Conservation (phyloP, 805 yeast genomes). For the Yarrowia sp. region DNA sequence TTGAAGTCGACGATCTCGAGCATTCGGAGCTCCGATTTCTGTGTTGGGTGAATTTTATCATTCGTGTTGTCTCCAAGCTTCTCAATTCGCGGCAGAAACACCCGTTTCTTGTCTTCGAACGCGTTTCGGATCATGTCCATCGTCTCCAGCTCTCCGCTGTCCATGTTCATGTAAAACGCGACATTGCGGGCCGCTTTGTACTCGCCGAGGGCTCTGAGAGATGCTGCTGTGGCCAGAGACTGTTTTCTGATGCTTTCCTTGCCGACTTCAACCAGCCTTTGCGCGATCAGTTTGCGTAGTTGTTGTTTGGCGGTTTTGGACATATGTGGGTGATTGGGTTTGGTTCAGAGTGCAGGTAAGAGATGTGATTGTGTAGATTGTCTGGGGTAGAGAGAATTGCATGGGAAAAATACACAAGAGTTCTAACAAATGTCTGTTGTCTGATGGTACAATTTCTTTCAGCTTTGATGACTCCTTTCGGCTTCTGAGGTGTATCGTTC, state of each 20-base stretch:
- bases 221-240: slow-evolving; percentile 21
- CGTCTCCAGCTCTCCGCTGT: slow-evolving; percentile 66
- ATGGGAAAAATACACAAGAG: too few relatives aligned
- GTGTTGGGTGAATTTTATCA: slow-evolving; percentile 31
- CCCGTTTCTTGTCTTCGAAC: slow-evolving; percentile 43
- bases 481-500: too few relatives aligned
- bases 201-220: slow-evolving; percentile 37
- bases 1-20: slow-evolving; percentile 46
- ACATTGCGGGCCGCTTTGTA: slow-evolving; percentile 49
- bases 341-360: too few relatives aligned
- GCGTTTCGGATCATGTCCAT: slow-evolving; percentile 50
- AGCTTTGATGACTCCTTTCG: too few relatives aligned
- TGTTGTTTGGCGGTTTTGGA: slow-evolving; percentile 10
- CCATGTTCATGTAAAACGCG: slow-evolving; percentile 79
- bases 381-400: too few relatives aligned
- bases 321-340: neutral
- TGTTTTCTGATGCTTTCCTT: neutral
- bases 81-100: slow-evolving; percentile 44
- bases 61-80: slow-evolving; percentile 41
- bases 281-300: slow-evolving; percentile 9
- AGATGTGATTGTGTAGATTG: too few relatives aligned
- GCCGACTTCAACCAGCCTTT: neutral
- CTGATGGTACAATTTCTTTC: too few relatives aligned
- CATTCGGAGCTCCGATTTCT: slow-evolving; percentile 53
- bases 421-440: too few relatives aligned